Percentiles rank a stretch among this genome's conserved stretches.
Conservation (phyloP, 495 filamentous ascomycete genomes). For the Staphylotrichum longicolle region DNA sequence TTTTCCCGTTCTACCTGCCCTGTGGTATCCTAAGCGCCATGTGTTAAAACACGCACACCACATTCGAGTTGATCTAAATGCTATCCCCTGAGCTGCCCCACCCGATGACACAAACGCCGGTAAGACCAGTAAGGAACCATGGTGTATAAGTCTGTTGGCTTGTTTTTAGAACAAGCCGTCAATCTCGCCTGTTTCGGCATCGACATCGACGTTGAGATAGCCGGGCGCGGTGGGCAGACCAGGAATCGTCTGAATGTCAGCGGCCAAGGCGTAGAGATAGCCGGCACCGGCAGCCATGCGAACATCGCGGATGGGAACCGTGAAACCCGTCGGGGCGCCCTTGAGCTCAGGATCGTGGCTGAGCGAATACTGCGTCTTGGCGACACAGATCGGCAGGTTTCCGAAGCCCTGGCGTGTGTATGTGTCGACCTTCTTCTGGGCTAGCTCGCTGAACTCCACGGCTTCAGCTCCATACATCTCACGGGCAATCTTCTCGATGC, state of each 20-base stretch:
- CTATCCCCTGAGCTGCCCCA: not conserved
- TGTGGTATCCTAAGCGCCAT: conserved; percentile 26
- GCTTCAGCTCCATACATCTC: conserved; percentile 90
- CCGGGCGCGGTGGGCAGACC: conserved; percentile 93
- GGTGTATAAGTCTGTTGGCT: not conserved
- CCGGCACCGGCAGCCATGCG: conserved; percentile 90
- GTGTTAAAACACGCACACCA: conserved; percentile 33
- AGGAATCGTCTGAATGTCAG: conserved; percentile 97
- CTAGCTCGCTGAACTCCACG: conserved; percentile 91
- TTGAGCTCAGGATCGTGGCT: conserved; percentile 92
- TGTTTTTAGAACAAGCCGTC: conserved; percentile 79
- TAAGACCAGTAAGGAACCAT: not conserved
- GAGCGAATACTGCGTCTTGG: conserved; percentile 97
- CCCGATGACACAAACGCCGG: conserved; percentile 5
- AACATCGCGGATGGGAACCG: conserved; percentile 91
- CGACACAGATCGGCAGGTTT: conserved; percentile 91
- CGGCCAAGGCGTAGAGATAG: conserved; percentile 91
- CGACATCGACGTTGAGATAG: conserved; percentile 94
- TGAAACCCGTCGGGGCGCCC: conserved; percentile 95
- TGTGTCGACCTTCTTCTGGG: conserved; percentile 91
- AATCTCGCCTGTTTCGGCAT: conserved; percentile 90
- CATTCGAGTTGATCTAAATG: conserved; percentile 28
- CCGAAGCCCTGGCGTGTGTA: conserved; percentile 91
- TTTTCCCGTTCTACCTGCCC: conserved; percentile 4
- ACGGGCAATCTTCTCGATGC: conserved; percentile 86